Base-by-base conservation (phyloP, 495 filamentous ascomycete genomes). In the Friedmanniomyces endolithicus region DNA sequence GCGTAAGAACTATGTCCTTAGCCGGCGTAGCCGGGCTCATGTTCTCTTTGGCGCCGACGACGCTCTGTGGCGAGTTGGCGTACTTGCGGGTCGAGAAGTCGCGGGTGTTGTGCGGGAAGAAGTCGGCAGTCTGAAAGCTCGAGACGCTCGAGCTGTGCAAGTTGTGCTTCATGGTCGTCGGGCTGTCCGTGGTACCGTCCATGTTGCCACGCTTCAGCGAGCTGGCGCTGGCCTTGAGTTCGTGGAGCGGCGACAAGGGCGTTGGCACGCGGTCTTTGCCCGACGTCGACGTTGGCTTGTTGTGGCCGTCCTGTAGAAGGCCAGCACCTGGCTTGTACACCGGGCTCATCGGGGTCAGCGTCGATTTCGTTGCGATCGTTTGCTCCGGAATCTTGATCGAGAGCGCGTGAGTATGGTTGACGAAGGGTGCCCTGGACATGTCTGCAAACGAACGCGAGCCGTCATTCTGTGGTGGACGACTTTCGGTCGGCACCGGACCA, bases 21-120 rank as follows among this genome's bases (percentile, higher is more conserved):
- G 31, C 40, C n/a, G 54, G 54, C 22, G 58, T 61, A 12, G 24
- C 33, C 1, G 55, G 55, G 9, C 16, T 19, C 17, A 31, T 19
- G 22, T 62, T 57, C 50, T 55, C 59, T 27, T 58, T 62, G 46
- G 44, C 55, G 23, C 40, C 55, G 6, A 49, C 50, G 8, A n/a
- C 16, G 6, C 40, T 33, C 12, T 24, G 19, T 11, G 37, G 40
- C 2, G 33, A 27, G 20, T 53, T 55, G 6, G 49, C 48, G 44
- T 58, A 41, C 55, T 62, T 48, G 59, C 65, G 40, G 11, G 63
- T 59, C 0, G 68, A 69, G 49, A 68, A 65, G 29, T 71, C 69
- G 41, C 60, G 48, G 1, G 68, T 65, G 53, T 70, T 67, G 33
- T 44, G 59, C 14, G 69, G 69, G 53, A 71, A 71, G 66, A 71